Conservation (phyloP, 805 yeast genomes). For the Lachancea meyersii region DNA sequence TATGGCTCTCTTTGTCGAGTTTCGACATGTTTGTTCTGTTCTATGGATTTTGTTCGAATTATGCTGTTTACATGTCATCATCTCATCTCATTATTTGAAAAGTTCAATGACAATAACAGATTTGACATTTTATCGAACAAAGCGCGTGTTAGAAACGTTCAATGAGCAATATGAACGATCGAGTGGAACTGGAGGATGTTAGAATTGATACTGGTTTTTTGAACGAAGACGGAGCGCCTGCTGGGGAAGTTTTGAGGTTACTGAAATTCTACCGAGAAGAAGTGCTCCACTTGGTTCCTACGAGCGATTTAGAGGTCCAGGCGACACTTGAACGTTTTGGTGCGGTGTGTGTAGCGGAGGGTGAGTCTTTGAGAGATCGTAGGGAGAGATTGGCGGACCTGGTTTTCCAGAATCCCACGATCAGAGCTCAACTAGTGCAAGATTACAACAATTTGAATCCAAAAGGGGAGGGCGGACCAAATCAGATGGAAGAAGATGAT, state of each 20-base stretch:
- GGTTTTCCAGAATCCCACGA: constrained; percentile 33
- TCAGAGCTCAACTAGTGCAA: constrained; percentile 15
- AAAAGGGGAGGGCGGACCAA: constrained; percentile 20
- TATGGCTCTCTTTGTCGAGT: constrained; percentile 44
- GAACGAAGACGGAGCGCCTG: constrained; percentile 19
- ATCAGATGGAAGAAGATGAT: constrained; percentile 53
- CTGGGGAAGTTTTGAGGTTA: constrained; percentile 23
- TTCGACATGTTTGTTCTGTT: constrained; percentile 5
- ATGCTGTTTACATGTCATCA: background rate
- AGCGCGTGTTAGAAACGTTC: background rate
- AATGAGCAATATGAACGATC: background rate
- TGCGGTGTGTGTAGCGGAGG: constrained; percentile 51
- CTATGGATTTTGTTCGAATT: background rate
- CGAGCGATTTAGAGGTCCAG: constrained; percentile 60
- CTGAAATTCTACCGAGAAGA: constrained; percentile 27
- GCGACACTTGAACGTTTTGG: constrained; percentile 41
- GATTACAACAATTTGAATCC: constrained; percentile 1
- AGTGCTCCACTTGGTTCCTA: constrained; percentile 43
- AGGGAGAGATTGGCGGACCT: constrained; percentile 51
- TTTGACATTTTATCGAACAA: background rate
- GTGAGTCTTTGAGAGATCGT: constrained; percentile 57
- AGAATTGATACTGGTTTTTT: constrained; percentile 11
- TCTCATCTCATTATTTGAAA: background rate
- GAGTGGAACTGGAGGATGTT: constrained; percentile 2
- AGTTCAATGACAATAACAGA: background rate